Base-by-base conservation (phyloP, 2,329 filamentous ascomycete species). In the Juglanconis sp. region DNA sequence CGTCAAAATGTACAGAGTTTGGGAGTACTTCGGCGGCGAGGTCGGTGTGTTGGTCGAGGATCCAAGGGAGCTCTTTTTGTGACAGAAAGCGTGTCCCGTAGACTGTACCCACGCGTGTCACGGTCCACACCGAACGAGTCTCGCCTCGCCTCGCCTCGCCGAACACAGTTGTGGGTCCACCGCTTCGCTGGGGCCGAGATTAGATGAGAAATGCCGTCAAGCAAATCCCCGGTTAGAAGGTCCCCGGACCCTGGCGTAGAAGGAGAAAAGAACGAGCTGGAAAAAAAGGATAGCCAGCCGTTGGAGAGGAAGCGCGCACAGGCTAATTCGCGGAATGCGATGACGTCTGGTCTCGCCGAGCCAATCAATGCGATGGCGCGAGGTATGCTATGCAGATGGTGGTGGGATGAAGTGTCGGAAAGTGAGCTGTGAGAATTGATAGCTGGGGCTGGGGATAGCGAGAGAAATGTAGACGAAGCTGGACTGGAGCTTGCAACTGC, bases 131-230 rank as follows among this genome's bases (percentile, higher is more conserved):
- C 47, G 47, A 35, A 50, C 34, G 46, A 32, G 30, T 42, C 52
- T 54, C 52, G 35, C 52, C 40, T 42, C 40, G 38, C 34, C 15
- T 24, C 13, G 36, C 17, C 17, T 24, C n/a, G 24, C 24, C 15
- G 24, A 31, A 42, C 30, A 17, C n/a, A 36, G 40, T 15, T 44
- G 53, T 50, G 54, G 54, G 46, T 57, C 54, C 46, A 46, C 42
- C 47, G 34, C 15, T 30, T 50, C 46, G 47, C 54, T 42, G 46
- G 54, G 54, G 54, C 54, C 46, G 54, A 49, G 36, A 51, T 50
- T 36, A 44, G 54, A 56, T 13, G 35, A 30, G 8, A 49, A 38
- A 40, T 40, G 35, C 42, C n/a, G 42, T 24, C 42, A 24, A 46
- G 3, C n/a, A 46, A 17, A 24, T 46, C n/a, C 10, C 38, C 38